These are phyloP conservation scores for Saccharomycopsis sp. DNA, from an alignment of 805 yeast species.

Conservation along the genomic window DNA sequence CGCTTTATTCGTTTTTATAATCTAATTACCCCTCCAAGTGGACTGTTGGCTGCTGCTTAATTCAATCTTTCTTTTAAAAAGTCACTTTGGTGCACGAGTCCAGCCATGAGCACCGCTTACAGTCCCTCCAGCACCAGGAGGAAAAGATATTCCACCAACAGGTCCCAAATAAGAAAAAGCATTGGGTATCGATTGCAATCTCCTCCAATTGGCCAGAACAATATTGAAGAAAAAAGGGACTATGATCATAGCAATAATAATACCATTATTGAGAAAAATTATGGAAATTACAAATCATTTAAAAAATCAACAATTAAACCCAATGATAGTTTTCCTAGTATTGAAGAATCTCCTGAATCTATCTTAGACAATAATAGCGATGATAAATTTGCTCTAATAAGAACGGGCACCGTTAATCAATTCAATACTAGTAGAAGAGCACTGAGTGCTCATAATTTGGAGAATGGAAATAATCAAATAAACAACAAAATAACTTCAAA, in stretches of 20 bases:
- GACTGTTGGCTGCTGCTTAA: no score
- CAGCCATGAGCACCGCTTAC: no score
- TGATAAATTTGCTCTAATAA: no score
- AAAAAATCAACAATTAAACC: background rate
- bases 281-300: background rate
- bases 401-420: background rate
- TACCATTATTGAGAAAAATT: background rate
- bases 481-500: background rate
- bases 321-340: background rate
- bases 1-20: no score
- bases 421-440: background rate
- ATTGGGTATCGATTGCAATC: conserved; percentile 11
- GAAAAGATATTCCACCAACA: conserved; percentile 11
- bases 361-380: background rate
- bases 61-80: no score
- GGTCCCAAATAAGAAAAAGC: conserved; percentile 8
- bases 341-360: background rate
- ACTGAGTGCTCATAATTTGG: background rate
- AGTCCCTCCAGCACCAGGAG: no score
- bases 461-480: background rate
- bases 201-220: background rate
- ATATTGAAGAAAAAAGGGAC: background rate
- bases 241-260: background rate
- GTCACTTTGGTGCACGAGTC: no score
- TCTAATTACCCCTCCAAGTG: no score